Conservation (phyloP, 2,329 filamentous ascomycete genomes). For the Neonectria magnoliae region DNA sequence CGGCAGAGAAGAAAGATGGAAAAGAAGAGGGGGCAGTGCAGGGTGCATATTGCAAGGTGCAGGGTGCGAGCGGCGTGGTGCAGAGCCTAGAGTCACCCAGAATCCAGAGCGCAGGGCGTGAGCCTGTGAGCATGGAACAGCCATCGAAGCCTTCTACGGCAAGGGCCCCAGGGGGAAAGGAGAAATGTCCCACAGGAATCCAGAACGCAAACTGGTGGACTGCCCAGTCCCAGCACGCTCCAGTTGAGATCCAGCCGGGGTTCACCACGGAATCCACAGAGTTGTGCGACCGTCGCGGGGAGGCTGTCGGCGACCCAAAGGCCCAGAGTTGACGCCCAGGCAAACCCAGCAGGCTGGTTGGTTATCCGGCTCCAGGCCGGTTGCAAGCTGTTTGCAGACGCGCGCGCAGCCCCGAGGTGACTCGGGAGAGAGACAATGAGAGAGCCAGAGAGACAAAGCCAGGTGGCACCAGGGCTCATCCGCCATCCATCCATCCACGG, state of each 20-base stretch:
- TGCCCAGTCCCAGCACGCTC: not conserved
- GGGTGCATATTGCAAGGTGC: not conserved
- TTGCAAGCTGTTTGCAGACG: not conserved
- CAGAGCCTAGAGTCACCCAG: not conserved
- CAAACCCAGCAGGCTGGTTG: slow-evolving; percentile 1
- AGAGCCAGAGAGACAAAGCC: not conserved
- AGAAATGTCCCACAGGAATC: slow-evolving; percentile 4
- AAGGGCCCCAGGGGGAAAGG: not conserved
- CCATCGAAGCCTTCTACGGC: slow-evolving; percentile 15
- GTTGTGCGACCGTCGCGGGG: slow-evolving; percentile 1
- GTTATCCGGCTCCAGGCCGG: not conserved
- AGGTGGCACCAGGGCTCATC: slow-evolving; percentile 11
- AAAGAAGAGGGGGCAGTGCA: slow-evolving; percentile 10
- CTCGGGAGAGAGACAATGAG: no score
- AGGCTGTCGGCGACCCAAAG: not conserved
- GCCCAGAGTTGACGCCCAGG: slow-evolving; percentile 10
- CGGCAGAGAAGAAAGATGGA: slow-evolving; percentile 8
- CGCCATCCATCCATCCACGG: not conserved
- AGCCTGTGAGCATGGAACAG: not conserved
- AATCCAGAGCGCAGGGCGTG: not conserved
- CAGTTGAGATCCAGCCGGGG: not conserved
- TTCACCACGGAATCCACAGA: not conserved
- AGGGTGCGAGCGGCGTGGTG: not conserved
- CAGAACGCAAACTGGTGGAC: not conserved
- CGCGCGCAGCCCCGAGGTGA: not conserved